Evolutionary conservation across 2,329 filamentous ascomycete species (phyloP), one percentile per base, ranked within the genome.

Genomic region (Penicillium occitanis): DNA sequence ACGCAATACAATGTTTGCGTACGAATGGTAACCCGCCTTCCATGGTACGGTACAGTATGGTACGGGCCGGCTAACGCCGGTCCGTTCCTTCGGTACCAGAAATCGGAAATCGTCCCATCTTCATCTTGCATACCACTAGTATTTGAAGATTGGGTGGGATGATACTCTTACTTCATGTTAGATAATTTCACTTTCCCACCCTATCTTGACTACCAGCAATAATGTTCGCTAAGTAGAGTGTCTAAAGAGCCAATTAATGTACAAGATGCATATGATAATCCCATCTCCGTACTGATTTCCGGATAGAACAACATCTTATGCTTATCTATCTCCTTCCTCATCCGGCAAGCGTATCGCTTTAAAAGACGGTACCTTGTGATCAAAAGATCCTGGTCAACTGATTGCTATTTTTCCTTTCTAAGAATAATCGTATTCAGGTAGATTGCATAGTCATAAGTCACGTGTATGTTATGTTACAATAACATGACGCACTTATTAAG

Each of bases 61-160:
- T 58, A 58, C 57, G 22, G 19, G 2, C 14, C 57, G 57, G 57
- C 57, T 60, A 60, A 60, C 40, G 28, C 19, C 57, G 57, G 57
- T 42, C 57, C 57, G 57, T 60, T 60, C 57, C 57, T 60, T 42
- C 37, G 57, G 57, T 60, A 44, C 57, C 57, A 60, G 35, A 30
- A 51, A 22, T 60, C 28, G 53, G 51, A 33, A 35, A 55, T 37
- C 48, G 22, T 51, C 25, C 48, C 44, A n/a, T 44, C 40, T 42
- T 42, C 46, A 25, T 48, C 33, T 37, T 57, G 51, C 33, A 57
- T 37, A 33, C 19, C 22, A 57, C 33, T 11, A 19, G 19, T 19
- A 2, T 30, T 57, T 55, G 51, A 40, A 22, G 30, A 40, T 25
- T 19, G 5, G 53, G 14, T 53, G 33, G 53, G n/a, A 57, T 13